Evolutionary conservation across 2,329 filamentous ascomycete species (phyloP), one percentile per base, ranked within the genome.

Genomic region (Hymenoscyphus salicellus): DNA sequence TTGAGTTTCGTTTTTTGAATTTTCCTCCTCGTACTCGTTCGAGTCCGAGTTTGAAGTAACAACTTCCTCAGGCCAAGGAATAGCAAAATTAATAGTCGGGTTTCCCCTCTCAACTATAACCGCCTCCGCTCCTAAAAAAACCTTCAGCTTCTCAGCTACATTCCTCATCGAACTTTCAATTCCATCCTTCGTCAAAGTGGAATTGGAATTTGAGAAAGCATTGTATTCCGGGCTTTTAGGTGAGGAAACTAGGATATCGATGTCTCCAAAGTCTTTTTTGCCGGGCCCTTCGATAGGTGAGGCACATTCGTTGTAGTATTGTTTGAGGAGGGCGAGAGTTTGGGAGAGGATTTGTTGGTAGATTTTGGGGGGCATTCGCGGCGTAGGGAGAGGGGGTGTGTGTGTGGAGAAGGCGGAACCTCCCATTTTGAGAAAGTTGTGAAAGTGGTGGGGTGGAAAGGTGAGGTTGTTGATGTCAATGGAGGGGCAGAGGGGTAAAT

Each of bases 211-310:
- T 26, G 20, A 5, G 30, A 61, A 61, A 6, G 49, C 38, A 43
- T 70, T 58, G 46, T 68, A 70, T 0, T 58, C 23, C 0, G 63
- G 14, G 23, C 56, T 16, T 4, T 66, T 61, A 30, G 78, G 76
- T 36, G 74, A 73, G 0, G 79, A 78, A 1, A 91, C 82, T 1
- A 92, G 75, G 65, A 93, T 80, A 75, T 95, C 91, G 43, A 96
- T 78, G 69, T 95, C 92, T 23, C 91, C 92, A 71, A 86, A 83
- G 69, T 87, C 84, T 0, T 69, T 52, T 75, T 95, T 95, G 0
- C 75, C 87, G 0, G 91, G 90, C 0, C 85, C 89, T 69, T 92
- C 89, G 32, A 89, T 83, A 0, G 90, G 87, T 0, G 83, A 81
- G 0, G 80, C 82, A 4, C 90, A 85, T 7, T 77, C 78, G 0